Base-by-base conservation (phyloP, 2,329 filamentous ascomycete genomes). In the Didymella sp. region DNA sequence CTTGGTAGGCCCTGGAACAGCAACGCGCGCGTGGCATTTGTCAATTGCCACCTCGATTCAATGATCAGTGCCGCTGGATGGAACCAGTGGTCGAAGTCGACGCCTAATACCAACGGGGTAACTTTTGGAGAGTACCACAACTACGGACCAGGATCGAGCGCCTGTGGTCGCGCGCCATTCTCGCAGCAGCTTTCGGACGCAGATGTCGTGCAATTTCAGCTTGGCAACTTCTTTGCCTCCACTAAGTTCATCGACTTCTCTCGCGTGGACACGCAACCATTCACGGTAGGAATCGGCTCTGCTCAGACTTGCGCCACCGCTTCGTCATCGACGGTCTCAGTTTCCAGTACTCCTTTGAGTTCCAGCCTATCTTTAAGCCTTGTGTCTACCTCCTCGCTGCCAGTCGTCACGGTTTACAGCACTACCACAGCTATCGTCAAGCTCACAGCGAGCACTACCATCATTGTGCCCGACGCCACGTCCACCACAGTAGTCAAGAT, bases 221-320 rank as follows among this genome's bases (percentile, higher is more conserved):
- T 80, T 30, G 64, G 69, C 6, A 76, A 67, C 55, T 79, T 80
- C 64, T 80, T 80, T 54, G 59, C 71, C 1, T 68, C 68, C 1
- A 79, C 73, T 1, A 69, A 72, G 6, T 80, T 77, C 74, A 79
- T 80, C 60, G 74, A 80, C 55, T 77, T 79, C 51, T 73, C 74
- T 2, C 70, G 73, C 33, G 66, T 80, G 15, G 66, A 72, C 50
- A 69, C 73, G 1, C 68, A 72, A 49, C 78, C 78, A 0, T 80
- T 80, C 51, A 60, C 60, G 2, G 67, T 73, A 11, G 72, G 70
- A 1, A 67, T 67, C 21, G 72, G 70, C 15, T 70, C 70, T 7
- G 67, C 67, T 15, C 63, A 74, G 7, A 63, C 68, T 6, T 68
- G 62, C 21, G 62, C 56, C 6, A 62, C 63, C 9, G 59, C 58